These are phyloP conservation scores for Monosporascus cannonballus DNA, from an alignment of 2,329 filamentous ascomycete genomes.

Conservation along the genomic window DNA sequence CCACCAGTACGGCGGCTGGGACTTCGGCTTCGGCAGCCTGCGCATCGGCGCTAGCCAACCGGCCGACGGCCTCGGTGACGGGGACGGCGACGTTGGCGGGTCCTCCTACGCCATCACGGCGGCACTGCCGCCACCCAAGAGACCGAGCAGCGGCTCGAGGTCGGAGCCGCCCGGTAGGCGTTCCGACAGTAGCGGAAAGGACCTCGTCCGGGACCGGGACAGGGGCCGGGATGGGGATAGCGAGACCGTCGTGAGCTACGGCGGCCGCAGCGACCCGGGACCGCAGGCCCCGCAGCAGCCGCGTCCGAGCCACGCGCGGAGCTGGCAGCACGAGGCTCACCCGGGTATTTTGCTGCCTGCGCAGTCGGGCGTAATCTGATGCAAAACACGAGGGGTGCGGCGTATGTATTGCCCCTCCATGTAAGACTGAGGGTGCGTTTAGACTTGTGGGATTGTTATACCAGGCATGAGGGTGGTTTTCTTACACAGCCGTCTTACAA, in stretches of 20 bases:
- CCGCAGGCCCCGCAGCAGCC: neutral
- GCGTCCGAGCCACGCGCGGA: neutral
- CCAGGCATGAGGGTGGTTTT: neutral
- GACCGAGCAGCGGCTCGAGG: neutral
- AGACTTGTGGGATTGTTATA: neutral
- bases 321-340: neutral
- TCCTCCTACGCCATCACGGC: too few species aligned
- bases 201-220: too few species aligned
- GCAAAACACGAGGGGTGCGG: neutral
- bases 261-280: neutral
- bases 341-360: neutral
- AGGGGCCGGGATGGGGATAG: neutral
- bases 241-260: neutral
- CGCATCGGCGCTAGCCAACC: slow-evolving; percentile 23
- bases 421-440: too few species aligned
- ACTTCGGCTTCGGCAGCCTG: slow-evolving; percentile 25
- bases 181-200: neutral
- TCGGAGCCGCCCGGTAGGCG: neutral
- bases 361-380: neutral
- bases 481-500: too few species aligned
- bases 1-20: slow-evolving; percentile 36
- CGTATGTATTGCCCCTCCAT: too few species aligned
- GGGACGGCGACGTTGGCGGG: too few species aligned
- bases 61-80: neutral
- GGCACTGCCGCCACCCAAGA: neutral